Evolutionary conservation across 345 rosid genomes (phyloP), one percentile per base, ranked within the genome.

Genomic region (Hibiscus syriacus): DNA sequence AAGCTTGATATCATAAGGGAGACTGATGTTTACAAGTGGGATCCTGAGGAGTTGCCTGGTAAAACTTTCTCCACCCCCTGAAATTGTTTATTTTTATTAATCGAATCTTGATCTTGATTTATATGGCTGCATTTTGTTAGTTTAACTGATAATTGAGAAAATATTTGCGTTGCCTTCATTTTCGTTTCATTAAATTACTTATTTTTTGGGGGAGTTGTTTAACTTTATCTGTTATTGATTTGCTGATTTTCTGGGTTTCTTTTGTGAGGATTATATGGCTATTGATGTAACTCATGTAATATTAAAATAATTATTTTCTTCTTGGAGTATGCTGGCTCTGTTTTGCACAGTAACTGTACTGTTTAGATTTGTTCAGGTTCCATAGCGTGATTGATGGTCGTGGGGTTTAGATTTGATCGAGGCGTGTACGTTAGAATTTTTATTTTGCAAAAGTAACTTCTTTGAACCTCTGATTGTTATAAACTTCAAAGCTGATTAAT

Each of bases 11-110:
- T 90, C 49, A 87, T 92, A 55, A 73, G 84, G 22, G 98, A 85
- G 55, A 76, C 80, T 3, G 98, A 92, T 78, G 95, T 90, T 59
- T 92, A 92, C 78, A 92, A 90, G 76, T 92, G 60, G n/a, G n/a
- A n/a, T n/a, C n/a, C n/a, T n/a, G n/a, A n/a, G n/a, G n/a, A n/a
- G n/a, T n/a, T n/a, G n/a, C 97, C 97, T 17, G 93, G 98, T 92
- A 68, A 4, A n/a, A n/a, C n/a, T 8, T 14, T 20, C 29, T 52
- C 7, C 17, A 0, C 3, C 13, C 38, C 14, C 7, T 23, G n/a
- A 1, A 19, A 2, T 16, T 34, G 17, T 48, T n/a, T n/a, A n/a
- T 48, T 0, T 16, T 55, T 10, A 27, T 25, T 45, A 43, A 16
- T 64, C 16, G 38, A 16, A 5, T 69, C 38, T 34, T 34, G 38